Conservation (phyloP, 1,284 basidiomycete species). For the Earliella scabrosa region DNA sequence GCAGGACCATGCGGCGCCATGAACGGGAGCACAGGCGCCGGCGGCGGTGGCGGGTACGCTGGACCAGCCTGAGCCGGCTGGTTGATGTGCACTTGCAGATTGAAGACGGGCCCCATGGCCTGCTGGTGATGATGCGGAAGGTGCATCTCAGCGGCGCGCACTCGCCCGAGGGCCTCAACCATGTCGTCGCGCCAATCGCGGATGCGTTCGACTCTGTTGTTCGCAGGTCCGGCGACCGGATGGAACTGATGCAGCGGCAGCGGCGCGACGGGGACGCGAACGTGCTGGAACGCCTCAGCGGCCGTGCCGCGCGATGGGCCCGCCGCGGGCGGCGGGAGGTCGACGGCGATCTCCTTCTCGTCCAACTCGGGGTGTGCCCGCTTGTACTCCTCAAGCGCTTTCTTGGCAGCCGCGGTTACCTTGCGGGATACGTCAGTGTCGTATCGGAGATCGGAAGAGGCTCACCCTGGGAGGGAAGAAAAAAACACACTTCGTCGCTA, state of each 20-base stretch:
- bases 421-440: slow-evolving; percentile 31
- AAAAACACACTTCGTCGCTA: slow-evolving; percentile 57
- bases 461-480: not conserved
- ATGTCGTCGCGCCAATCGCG: not conserved
- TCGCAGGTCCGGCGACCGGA: not conserved
- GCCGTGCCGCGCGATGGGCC: slow-evolving; percentile 4
- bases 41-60: not conserved
- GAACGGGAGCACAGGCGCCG: not conserved
- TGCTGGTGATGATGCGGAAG: not conserved
- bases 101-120: slow-evolving; percentile 9
- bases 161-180: not conserved
- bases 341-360: slow-evolving; percentile 58
- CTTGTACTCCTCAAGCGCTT: slow-evolving; percentile 63
- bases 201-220: not conserved
- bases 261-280: not conserved
- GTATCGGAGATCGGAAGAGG: no score
- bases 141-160: not conserved
- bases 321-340: slow-evolving; percentile 41
- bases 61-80: slow-evolving; percentile 3
- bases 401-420: slow-evolving; percentile 74
- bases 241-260: not conserved
- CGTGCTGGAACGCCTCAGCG: not conserved
- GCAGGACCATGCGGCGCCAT: not conserved
- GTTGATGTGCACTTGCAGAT: slow-evolving; percentile 21
- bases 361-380: slow-evolving; percentile 58